A percentile compares a stretch with the other conserved stretches of the same genome.
phyloP scores from a whole-genome alignment of 2,329 filamentous ascomycete genomes.

The Zymoseptoria ardabiliae region DNA sequence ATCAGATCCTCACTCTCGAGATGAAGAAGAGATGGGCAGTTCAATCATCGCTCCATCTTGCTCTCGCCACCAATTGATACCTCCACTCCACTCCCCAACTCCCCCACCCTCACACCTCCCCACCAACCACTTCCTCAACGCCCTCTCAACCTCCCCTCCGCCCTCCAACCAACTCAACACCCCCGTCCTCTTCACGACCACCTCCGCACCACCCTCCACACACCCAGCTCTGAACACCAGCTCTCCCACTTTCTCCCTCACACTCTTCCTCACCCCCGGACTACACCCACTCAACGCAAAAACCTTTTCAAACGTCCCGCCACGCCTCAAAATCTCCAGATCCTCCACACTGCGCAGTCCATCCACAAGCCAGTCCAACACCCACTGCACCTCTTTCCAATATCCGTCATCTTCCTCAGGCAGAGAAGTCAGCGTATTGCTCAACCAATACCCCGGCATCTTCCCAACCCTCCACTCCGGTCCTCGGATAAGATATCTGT shows the following conservation, averaged over 20 bases:
- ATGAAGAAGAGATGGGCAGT: no score
- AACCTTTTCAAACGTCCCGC: slow-evolving; percentile 65
- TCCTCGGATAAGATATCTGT: slow-evolving; percentile 69
- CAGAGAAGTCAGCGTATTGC: slow-evolving; percentile 65
- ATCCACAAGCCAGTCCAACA: slow-evolving; percentile 63
- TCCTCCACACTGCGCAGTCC: slow-evolving; percentile 55
- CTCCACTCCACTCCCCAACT: slow-evolving; percentile 51
- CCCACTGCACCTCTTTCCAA: slow-evolving; percentile 67
- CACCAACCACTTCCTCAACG: slow-evolving; percentile 52
- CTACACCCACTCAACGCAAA: slow-evolving; percentile 59
- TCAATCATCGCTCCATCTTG: no score
- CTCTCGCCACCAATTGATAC: not conserved
- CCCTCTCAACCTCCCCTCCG: slow-evolving; percentile 42
- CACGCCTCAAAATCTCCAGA: slow-evolving; percentile 53
- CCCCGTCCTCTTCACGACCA: slow-evolving; percentile 70
- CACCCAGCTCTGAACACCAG: slow-evolving; percentile 59
- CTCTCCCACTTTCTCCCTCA: slow-evolving; percentile 56
- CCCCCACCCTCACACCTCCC: slow-evolving; percentile 61
- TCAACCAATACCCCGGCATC: slow-evolving; percentile 53
- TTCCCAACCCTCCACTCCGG: slow-evolving; percentile 63
- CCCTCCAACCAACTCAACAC: slow-evolving; percentile 68
- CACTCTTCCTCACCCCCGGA: slow-evolving; percentile 48
- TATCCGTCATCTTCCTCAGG: slow-evolving; percentile 67
- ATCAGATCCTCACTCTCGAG: no score
- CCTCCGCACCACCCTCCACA: slow-evolving; percentile 67